phyloP scores from a whole-genome alignment of 208 protist species.

The Trypanosoma caninum region DNA sequence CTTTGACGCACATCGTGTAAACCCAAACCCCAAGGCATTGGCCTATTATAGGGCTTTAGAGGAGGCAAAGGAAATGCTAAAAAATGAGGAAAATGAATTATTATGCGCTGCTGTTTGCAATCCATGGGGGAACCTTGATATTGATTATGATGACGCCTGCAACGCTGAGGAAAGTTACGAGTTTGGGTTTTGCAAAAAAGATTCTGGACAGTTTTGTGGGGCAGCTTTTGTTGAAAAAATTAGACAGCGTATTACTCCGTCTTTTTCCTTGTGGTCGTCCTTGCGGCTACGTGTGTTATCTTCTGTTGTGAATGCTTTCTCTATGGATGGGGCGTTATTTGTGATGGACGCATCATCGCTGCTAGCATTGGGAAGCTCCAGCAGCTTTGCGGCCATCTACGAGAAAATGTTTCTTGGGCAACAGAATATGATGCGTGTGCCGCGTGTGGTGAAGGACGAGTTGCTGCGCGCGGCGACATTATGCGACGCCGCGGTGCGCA shows the following conservation, averaged over 20 bases:
- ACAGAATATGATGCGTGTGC: slow-evolving; percentile 80
- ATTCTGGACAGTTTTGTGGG: too few relatives aligned
- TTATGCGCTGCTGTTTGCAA: background rate
- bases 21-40: slow-evolving; percentile 55
- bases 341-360: slow-evolving; percentile 70
- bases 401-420: slow-evolving; percentile 42
- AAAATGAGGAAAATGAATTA: slow-evolving; percentile 15
- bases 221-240: slow-evolving; percentile 47
- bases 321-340: slow-evolving; percentile 31
- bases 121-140: slow-evolving; percentile 16
- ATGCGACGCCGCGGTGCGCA: background rate
- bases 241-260: slow-evolving; percentile 37
- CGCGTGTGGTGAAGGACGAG: slow-evolving; percentile 39
- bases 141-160: background rate
- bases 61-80: background rate
- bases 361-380: slow-evolving; percentile 44
- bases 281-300: slow-evolving; percentile 36
- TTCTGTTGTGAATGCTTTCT: slow-evolving; percentile 20
- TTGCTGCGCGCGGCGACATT: slow-evolving; percentile 19
- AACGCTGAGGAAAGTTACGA: too few relatives aligned
- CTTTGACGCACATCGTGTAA: slow-evolving; percentile 52
- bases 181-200: too few relatives aligned
- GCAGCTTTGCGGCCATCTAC: slow-evolving; percentile 32
- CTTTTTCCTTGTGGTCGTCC: slow-evolving; percentile 30
- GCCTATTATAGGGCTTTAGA: slow-evolving; percentile 80